A percentile compares a stretch with the other conserved stretches of the same genome.
phyloP scores from a whole-genome alignment of 2,329 filamentous ascomycete species.

The Dothideomycetidae sp. region DNA sequence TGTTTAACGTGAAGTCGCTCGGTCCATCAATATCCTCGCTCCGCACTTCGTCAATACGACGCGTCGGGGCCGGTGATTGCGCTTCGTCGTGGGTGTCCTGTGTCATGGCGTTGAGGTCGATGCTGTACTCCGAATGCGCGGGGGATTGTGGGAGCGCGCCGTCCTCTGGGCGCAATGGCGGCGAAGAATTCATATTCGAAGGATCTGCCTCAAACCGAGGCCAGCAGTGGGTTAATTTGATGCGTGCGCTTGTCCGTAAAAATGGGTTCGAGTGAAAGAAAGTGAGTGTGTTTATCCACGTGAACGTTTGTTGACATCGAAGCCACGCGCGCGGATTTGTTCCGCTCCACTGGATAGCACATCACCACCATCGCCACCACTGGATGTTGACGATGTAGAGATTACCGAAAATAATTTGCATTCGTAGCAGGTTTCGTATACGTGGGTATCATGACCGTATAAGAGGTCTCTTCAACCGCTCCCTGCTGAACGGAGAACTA shows the following conservation, averaged over 20 bases:
- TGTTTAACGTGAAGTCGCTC: constrained; percentile 25
- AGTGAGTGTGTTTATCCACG: background rate
- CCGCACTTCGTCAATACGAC: constrained; percentile 14
- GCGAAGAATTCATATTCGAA: background rate
- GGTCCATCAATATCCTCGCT: constrained; percentile 26
- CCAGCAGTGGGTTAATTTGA: background rate
- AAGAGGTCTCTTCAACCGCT: too few relatives aligned
- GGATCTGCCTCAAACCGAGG: background rate
- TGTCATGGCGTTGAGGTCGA: constrained; percentile 22
- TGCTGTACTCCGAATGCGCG: constrained; percentile 16
- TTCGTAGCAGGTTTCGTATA: too few relatives aligned
- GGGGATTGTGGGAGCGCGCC: background rate
- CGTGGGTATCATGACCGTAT: too few relatives aligned
- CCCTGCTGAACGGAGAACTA: too few relatives aligned
- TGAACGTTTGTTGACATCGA: constrained; percentile 4
- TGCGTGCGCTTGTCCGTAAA: background rate
- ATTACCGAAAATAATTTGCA: too few relatives aligned
- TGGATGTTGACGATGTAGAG: too few relatives aligned
- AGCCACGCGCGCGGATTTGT: background rate
- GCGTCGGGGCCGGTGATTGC: constrained; percentile 15
- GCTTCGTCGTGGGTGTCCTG: constrained; percentile 15
- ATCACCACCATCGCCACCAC: too few relatives aligned
- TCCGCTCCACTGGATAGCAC: too few relatives aligned
- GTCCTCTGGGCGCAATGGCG: background rate
- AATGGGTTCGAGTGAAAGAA: background rate